Base-by-base conservation (phyloP, 108 stramenopile species). In the Nitzschia inconspicua region DNA sequence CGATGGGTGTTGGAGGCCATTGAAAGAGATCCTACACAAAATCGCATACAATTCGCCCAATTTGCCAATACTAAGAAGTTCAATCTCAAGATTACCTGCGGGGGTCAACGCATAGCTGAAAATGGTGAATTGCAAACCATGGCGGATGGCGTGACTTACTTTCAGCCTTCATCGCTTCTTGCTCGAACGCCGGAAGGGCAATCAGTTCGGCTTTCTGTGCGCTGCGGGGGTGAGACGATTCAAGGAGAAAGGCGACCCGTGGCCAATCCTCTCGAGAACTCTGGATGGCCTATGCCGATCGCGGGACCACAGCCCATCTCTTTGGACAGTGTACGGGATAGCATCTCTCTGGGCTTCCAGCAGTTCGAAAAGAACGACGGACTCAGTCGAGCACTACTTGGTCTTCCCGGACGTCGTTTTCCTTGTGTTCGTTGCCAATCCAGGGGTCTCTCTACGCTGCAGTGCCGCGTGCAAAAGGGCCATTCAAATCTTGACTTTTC, bases 401-500 rank as follows among this genome's bases (percentile, higher is more conserved):
- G 74, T 27, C 53, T 54, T 25, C 44, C 57, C 3, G 70, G 70
- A 36, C 43, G 63, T 32, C n/a, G 40, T 29, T 37, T 49, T 18
- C 48, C 80, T 4, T 81, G 80, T 57, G 68, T 59, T 34, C 57
- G 75, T 16, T 81, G 80, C 36, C 60, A 73, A 53, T 59, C 55
- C 19, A 0, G 35, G n/a, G 46, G 68, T 9, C 18, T 44, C 7
- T 31, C 63, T 3, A 50, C 70, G 8, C 43, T 66, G 19, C 19
- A 52, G 14, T 84, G 83, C 49, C 63, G 79, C 40, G 66, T 84
- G 0, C 40, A 24, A 10, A 60, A 44, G 16, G 8, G 42, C 2
- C 83, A 84, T 62, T 70, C 79, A 0, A 84, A 84, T 51, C 44
- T 40, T 9, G 79, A 84, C 47, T 77, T 70, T 43, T 63, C 66